These are phyloP conservation scores for Vitis cinerea DNA, from an alignment of 164 flowering plant species.

Conservation along the genomic window DNA sequence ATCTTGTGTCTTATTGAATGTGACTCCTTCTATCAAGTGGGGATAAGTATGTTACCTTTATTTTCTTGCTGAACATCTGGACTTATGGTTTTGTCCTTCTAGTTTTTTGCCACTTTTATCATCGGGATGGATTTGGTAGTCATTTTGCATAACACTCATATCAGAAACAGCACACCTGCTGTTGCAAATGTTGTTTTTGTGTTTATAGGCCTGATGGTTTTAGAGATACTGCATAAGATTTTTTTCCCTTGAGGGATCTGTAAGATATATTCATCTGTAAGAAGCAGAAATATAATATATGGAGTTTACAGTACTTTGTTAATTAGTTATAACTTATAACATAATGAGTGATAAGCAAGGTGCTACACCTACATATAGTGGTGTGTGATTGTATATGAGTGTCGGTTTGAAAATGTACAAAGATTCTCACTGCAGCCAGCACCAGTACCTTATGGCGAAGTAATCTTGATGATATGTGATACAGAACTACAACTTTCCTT, in stretches of 20 bases:
- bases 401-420: background rate
- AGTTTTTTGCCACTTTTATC: background rate
- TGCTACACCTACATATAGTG: background rate
- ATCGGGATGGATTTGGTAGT: background rate
- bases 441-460: background rate
- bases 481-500: background rate
- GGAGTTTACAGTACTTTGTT: background rate
- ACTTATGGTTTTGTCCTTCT: constrained; percentile 11
- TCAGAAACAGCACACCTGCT: too few relatives aligned
- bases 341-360: background rate
- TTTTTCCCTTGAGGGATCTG: too few relatives aligned
- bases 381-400: background rate
- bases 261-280: background rate
- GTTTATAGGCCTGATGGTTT: background rate
- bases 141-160: background rate
- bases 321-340: background rate
- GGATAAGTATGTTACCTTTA: background rate
- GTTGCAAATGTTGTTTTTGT: background rate
- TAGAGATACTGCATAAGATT: background rate
- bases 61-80: background rate
- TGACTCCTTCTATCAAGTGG: constrained; percentile 3
- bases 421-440: background rate
- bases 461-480: background rate
- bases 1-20: background rate
- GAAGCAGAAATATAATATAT: background rate